phyloP scores from a whole-genome alignment of 1,284 basidiomycete genomes.

The Anthracocystis walkeri region DNA sequence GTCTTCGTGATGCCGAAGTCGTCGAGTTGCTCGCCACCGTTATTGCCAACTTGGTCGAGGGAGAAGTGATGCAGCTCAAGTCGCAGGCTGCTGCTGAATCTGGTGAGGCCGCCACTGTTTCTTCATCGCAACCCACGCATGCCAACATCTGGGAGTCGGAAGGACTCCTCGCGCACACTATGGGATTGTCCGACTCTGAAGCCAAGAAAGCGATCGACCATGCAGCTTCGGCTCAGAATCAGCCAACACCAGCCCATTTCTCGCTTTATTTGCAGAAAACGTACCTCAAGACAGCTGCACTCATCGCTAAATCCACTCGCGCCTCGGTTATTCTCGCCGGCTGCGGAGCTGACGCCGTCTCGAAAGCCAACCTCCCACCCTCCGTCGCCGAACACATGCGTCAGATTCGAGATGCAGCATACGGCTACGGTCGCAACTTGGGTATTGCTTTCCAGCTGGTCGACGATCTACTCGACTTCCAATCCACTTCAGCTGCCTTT shows the following conservation, averaged over 20 bases:
- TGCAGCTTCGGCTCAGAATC: constrained; percentile 3
- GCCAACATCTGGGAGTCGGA: constrained; percentile 49
- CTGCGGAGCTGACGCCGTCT: constrained; percentile 76
- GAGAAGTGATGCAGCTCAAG: constrained; percentile 89
- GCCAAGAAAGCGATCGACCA: constrained; percentile 5
- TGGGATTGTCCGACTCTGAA: constrained; percentile 25
- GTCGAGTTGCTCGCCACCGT: constrained; percentile 93
- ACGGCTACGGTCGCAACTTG: constrained; percentile 87
- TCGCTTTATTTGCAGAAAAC: constrained; percentile 91
- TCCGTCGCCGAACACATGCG: constrained; percentile 30
- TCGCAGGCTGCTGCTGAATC: constrained; percentile 42
- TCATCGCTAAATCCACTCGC: constrained; percentile 93
- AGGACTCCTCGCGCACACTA: constrained; percentile 35
- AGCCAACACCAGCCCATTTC: constrained; percentile 76
- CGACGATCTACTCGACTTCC: constrained; percentile 91
- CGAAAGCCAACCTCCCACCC: constrained; percentile 8
- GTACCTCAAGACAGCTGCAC: constrained; percentile 93
- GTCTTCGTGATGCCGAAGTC: constrained; percentile 87
- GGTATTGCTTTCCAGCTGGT: constrained; percentile 83
- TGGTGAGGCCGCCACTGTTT: constrained; percentile 4
- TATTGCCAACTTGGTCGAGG: constrained; percentile 94
- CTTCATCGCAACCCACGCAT: constrained; percentile 20
- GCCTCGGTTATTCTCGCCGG: constrained; percentile 91
- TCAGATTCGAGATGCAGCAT: constrained; percentile 90
- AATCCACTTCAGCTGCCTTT: constrained; percentile 76